phyloP scores from a whole-genome alignment of 768 basidiomycete species.

The Mycena haematopus region DNA sequence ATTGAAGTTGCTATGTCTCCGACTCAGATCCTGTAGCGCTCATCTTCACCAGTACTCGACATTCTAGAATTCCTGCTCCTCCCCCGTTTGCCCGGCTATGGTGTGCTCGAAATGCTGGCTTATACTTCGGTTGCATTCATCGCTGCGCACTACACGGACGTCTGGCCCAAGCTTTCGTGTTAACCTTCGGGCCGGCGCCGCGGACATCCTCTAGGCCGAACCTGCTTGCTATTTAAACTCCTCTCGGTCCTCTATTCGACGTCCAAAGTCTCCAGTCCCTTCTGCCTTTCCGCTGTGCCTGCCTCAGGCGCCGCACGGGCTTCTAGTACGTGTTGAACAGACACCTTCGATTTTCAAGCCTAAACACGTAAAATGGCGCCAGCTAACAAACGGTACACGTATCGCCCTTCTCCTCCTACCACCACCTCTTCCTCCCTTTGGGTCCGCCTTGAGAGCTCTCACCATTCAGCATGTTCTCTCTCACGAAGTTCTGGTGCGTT shows the following conservation, averaged over 20 bases:
- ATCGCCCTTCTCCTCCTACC: slow-evolving; percentile 1
- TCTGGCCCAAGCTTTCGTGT: neutral
- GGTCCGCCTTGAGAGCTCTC: neutral
- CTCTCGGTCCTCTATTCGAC: too few species aligned
- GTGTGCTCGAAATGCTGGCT: too few species aligned
- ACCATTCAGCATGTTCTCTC: neutral
- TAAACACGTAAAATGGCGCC: slow-evolving; percentile 19
- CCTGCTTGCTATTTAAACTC: neutral
- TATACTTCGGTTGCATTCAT: neutral
- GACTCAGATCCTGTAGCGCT: too few species aligned
- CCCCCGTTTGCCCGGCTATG: too few species aligned
- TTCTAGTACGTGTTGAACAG: slow-evolving; percentile 1
- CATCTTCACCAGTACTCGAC: too few species aligned
- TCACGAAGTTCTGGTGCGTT: neutral
- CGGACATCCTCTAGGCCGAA: neutral
- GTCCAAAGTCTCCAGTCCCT: too few species aligned
- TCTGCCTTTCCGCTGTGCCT: too few species aligned
- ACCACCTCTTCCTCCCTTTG: neutral
- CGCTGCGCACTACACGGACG: neutral
- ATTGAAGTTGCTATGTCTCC: too few species aligned
- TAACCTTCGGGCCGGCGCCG: neutral
- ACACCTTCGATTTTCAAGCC: neutral
- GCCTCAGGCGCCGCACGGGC: too few species aligned
- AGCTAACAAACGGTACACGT: slow-evolving; percentile 9
- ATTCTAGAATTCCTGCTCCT: neutral